Conservation (phyloP, 176 grass and related monocot genomes). For the Bothriochloa decipiens region DNA sequence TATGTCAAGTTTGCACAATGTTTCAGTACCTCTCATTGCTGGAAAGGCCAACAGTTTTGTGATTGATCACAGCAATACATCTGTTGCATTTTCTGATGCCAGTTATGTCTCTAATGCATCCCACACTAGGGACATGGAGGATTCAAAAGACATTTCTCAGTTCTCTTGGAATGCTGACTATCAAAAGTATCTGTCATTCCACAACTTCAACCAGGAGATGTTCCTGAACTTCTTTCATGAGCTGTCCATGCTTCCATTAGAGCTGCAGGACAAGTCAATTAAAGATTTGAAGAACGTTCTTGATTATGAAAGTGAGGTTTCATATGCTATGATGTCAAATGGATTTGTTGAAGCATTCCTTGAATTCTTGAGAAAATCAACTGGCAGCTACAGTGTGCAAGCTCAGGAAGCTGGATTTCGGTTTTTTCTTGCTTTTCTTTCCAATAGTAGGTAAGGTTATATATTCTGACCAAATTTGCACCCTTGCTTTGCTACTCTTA, state of each 20-base stretch:
- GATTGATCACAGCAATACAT: conserved; percentile 66
- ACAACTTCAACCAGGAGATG: conserved; percentile 76
- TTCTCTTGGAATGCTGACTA: conserved; percentile 86
- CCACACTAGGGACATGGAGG: conserved; percentile 53
- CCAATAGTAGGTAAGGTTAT: conserved; percentile 61
- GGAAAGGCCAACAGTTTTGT: conserved; percentile 59
- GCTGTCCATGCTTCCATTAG: conserved; percentile 68
- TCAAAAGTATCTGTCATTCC: conserved; percentile 69
- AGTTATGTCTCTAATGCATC: conserved; percentile 70
- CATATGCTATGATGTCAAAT: conserved; percentile 62
- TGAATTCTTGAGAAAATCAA: conserved; percentile 57
- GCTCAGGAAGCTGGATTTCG: conserved; percentile 60
- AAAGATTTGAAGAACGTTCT: conserved; percentile 74
- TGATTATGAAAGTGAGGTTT: conserved; percentile 62
- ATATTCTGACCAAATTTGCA: conserved; percentile 7
- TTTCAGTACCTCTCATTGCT: conserved; percentile 82
- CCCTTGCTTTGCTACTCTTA: conserved; percentile 17
- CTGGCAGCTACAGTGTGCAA: conserved; percentile 45
- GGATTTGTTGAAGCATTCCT: conserved; percentile 91
- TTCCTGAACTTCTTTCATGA: conserved; percentile 71
- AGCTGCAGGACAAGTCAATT: conserved; percentile 64
- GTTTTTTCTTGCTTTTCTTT: conserved; percentile 73
- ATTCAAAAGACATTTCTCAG: conserved; percentile 48
- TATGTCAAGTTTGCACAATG: conserved; percentile 82
- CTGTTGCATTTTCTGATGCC: conserved; percentile 66